Percentiles rank a stretch among this genome's conserved stretches.
Conservation (phyloP, 106 monocot species). For the Vanilla planifolia region DNA sequence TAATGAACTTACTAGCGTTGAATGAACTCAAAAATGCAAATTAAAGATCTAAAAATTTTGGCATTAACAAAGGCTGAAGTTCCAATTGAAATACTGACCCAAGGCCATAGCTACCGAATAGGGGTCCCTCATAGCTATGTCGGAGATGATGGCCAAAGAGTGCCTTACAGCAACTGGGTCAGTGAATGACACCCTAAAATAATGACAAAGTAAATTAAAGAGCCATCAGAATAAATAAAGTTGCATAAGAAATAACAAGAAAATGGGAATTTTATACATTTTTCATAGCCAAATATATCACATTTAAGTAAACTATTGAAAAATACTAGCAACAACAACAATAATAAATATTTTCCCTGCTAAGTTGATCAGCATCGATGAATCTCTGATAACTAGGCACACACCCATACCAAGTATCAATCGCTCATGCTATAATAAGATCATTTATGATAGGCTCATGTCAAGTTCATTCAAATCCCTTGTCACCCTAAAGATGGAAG, state of each 20-base stretch:
- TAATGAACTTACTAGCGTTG: conserved; percentile 1
- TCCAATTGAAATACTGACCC: conserved; percentile 50
- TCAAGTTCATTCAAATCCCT: too few relatives aligned
- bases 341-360: too few relatives aligned
- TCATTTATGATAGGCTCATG: too few relatives aligned
- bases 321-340: too few relatives aligned
- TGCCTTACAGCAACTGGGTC: conserved; percentile 98
- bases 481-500: too few relatives aligned
- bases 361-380: too few relatives aligned
- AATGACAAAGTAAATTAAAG: conserved; percentile 9
- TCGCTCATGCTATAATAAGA: too few relatives aligned
- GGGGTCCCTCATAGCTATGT: conserved; percentile 83
- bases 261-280: not conserved
- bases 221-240: not conserved
- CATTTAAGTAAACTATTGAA: not conserved
- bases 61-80: too few relatives aligned
- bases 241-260: not conserved
- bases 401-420: too few relatives aligned
- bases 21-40: not conserved
- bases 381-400: too few relatives aligned
- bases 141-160: conserved; percentile 79
- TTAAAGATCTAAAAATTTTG: conserved; percentile 8
- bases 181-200: conserved; percentile 80
- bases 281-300: not conserved
- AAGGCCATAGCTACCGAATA: conserved; percentile 99